A percentile compares a stretch with the other conserved stretches of the same genome.
phyloP scores from a whole-genome alignment of 1,284 basidiomycete genomes.

The Papiliotrema laurentii region DNA sequence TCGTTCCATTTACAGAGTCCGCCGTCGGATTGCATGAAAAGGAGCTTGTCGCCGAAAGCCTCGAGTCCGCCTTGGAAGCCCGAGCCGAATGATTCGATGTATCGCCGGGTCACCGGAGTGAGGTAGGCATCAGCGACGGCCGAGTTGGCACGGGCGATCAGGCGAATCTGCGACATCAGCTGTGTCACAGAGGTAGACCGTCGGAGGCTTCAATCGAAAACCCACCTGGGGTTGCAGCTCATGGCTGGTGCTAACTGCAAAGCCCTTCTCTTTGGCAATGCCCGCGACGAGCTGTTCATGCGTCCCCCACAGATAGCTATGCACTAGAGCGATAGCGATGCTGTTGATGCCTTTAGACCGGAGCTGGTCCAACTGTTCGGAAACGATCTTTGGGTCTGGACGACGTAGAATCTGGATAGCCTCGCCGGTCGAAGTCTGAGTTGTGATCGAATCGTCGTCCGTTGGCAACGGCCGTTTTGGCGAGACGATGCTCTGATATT shows the following conservation, averaged over 20 bases:
- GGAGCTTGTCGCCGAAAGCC: conserved; percentile 38
- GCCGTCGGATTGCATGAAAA: conserved; percentile 52
- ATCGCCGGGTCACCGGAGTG: conserved; percentile 50
- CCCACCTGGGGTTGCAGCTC: conserved; percentile 41
- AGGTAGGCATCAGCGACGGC: conserved; percentile 54
- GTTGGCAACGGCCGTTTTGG: conserved; percentile 15
- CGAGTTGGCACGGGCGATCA: conserved; percentile 52
- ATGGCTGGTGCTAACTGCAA: conserved; percentile 33
- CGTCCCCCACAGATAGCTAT: conserved; percentile 33
- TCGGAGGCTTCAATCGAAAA: too few species aligned
- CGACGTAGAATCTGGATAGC: conserved; percentile 76
- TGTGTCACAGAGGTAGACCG: too few species aligned
- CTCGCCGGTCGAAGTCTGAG: conserved; percentile 59
- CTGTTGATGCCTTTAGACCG: conserved; percentile 28
- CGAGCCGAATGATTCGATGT: conserved; percentile 48
- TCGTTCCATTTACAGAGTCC: conserved; percentile 36
- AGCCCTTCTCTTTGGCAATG: conserved; percentile 34
- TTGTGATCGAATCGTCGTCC: conserved; percentile 16
- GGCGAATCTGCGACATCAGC: conserved; percentile 31
- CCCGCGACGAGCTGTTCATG: conserved; percentile 34
- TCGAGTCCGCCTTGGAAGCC: conserved; percentile 46
- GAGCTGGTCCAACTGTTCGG: conserved; percentile 25
- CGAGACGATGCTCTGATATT: conserved; percentile 50
- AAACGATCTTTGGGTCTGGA: conserved; percentile 43
- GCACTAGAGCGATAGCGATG: conserved; percentile 34